phyloP scores from a whole-genome alignment of 2,329 filamentous ascomycete genomes.

The Metarhizium anisopliae region DNA sequence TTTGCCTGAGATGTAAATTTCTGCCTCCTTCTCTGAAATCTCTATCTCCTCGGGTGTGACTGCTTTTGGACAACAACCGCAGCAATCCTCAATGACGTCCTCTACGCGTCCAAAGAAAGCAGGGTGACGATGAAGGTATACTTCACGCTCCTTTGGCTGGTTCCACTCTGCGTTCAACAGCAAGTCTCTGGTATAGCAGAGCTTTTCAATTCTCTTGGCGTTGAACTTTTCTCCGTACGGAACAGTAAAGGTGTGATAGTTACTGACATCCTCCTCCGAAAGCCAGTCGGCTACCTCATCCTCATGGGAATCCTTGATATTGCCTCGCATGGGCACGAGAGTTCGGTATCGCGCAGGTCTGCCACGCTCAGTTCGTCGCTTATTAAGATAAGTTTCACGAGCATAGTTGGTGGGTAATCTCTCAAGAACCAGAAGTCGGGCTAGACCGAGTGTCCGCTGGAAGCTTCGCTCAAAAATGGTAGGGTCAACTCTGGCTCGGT shows the following conservation, averaged over 20 bases:
- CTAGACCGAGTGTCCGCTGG: conserved; percentile 63
- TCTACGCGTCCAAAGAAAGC: conserved; percentile 72
- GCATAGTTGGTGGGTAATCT: conserved; percentile 61
- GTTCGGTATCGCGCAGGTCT: conserved; percentile 36
- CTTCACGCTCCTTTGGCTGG: conserved; percentile 61
- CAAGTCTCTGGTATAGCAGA: conserved; percentile 73
- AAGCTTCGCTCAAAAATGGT: conserved; percentile 84
- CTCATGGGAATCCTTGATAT: conserved; percentile 68
- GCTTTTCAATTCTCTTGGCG: conserved; percentile 67
- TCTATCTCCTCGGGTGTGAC: conserved; percentile 63
- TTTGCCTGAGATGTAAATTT: conserved; percentile 66
- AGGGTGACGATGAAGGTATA: conserved; percentile 74
- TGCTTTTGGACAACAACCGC: conserved; percentile 65
- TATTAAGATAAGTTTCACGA: conserved; percentile 60
- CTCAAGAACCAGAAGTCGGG: conserved; percentile 71
- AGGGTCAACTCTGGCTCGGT: conserved; percentile 69
- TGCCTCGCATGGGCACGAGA: conserved; percentile 42
- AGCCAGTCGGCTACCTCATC: conserved; percentile 82
- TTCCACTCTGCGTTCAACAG: conserved; percentile 86
- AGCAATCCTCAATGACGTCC: conserved; percentile 74
- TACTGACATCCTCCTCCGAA: conserved; percentile 64
- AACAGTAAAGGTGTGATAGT: conserved; percentile 70
- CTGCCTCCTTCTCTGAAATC: conserved; percentile 60
- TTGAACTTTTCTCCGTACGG: conserved; percentile 55
- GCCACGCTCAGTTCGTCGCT: conserved; percentile 63